A percentile compares a stretch with the other conserved stretches of the same genome.
phyloP scores from a whole-genome alignment of 306 rosid genomes.

The Lagenaria siceraria region DNA sequence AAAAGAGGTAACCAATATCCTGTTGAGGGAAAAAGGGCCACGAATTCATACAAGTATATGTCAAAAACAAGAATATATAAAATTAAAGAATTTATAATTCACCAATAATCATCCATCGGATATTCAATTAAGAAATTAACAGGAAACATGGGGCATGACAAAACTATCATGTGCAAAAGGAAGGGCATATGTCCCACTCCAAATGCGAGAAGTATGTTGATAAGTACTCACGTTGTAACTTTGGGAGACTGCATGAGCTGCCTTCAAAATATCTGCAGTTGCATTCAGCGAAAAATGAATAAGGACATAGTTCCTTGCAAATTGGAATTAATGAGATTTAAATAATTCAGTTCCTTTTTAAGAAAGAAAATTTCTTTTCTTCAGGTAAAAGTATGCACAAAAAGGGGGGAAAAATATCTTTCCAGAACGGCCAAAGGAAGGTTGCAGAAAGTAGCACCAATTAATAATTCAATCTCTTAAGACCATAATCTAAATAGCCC shows the following conservation, averaged over 20 bases:
- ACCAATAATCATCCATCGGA: neutral
- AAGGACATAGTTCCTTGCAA: neutral
- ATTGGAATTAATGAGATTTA: neutral
- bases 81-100: neutral
- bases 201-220: neutral
- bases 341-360: neutral
- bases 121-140: neutral
- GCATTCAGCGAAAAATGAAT: conserved; percentile 15
- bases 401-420: neutral
- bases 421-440: neutral
- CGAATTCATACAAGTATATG: neutral
- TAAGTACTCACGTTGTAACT: conserved; percentile 55
- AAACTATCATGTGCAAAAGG: neutral
- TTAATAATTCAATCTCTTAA: neutral
- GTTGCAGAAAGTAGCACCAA: neutral
- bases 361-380: neutral
- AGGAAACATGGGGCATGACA: neutral
- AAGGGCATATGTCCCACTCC: neutral
- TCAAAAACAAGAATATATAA: neutral
- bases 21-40: neutral
- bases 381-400: neutral
- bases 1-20: neutral
- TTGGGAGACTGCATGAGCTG: conserved; percentile 66
- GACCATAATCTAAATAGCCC: neutral
- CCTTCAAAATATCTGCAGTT: conserved; percentile 65